Conservation (phyloP, 257 asterid species). For the Lycium barbarum region DNA sequence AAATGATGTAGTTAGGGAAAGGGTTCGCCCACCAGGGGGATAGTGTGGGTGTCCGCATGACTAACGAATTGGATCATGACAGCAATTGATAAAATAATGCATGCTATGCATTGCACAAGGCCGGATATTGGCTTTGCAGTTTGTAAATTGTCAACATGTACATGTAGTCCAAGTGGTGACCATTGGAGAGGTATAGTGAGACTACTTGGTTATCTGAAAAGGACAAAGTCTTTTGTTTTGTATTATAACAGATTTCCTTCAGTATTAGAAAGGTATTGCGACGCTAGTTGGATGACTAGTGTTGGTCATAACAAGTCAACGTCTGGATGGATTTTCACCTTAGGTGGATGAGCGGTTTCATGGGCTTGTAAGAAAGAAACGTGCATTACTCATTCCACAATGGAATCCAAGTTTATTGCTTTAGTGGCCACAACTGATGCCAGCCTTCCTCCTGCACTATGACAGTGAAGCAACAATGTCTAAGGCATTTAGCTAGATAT, state of each 20-base stretch:
- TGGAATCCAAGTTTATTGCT: slow-evolving; percentile 12
- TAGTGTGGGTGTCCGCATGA: too few relatives aligned
- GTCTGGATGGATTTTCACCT: too few relatives aligned
- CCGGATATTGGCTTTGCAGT: too few relatives aligned
- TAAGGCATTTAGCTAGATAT: too few relatives aligned
- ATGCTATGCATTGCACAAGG: too few relatives aligned
- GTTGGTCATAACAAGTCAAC: background rate
- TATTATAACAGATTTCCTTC: background rate
- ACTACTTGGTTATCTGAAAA: background rate
- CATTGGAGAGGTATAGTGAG: too few relatives aligned
- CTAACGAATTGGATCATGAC: background rate
- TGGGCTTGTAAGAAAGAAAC: slow-evolving; percentile 24
- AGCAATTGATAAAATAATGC: too few relatives aligned
- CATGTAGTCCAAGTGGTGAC: too few relatives aligned
- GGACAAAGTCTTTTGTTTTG: background rate
- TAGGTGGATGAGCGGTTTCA: background rate
- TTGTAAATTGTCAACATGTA: too few relatives aligned
- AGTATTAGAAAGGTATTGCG: background rate
- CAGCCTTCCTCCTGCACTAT: background rate
- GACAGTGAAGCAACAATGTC: background rate
- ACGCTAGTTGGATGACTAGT: background rate
- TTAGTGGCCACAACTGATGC: background rate
- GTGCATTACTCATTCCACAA: background rate
- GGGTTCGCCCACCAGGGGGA: too few relatives aligned
- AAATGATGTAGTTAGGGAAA: too few relatives aligned